Conservation (phyloP, 2,329 filamentous ascomycete genomes). For the Exserohilum rostratum region DNA sequence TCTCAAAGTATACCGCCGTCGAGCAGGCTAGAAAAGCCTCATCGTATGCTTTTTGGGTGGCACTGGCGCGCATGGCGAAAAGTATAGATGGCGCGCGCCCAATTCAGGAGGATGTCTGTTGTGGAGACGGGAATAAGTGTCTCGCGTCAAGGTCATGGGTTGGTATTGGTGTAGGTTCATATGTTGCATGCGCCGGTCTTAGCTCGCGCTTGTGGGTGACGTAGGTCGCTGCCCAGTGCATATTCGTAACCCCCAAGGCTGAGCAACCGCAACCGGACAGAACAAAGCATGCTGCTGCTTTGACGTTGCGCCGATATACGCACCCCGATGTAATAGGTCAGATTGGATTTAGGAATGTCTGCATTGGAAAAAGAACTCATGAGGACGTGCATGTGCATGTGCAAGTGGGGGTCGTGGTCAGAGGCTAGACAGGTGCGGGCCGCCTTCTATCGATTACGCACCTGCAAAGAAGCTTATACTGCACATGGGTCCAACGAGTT, state of each 20-base stretch:
- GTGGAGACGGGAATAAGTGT: constrained; percentile 46
- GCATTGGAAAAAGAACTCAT: constrained; percentile 1
- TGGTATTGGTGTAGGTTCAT: constrained; percentile 26
- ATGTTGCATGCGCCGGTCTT: constrained; percentile 27
- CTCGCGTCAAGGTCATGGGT: constrained; percentile 13
- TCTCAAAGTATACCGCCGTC: constrained; percentile 94
- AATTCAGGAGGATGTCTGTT: constrained; percentile 42
- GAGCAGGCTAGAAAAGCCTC: constrained; percentile 94
- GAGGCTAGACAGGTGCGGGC: constrained; percentile 24
- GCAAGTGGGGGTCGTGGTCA: constrained; percentile 28
- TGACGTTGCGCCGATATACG: constrained; percentile 2
- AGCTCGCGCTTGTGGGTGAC: constrained; percentile 39
- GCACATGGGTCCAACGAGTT: background rate
- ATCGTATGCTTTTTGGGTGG: constrained; percentile 96
- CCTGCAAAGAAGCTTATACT: constrained; percentile 9
- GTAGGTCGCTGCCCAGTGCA: constrained; percentile 36
- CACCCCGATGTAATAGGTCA: background rate
- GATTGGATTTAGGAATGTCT: background rate
- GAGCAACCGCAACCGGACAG: constrained; percentile 20
- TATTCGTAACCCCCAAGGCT: constrained; percentile 20
- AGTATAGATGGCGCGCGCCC: constrained; percentile 11
- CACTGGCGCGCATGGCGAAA: constrained; percentile 61
- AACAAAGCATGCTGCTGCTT: constrained; percentile 17
- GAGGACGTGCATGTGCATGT: constrained; percentile 25
- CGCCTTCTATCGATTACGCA: constrained; percentile 43